Base-by-base conservation (phyloP, 2,329 filamentous ascomycete species). In the Rhinocladiella similis region DNA sequence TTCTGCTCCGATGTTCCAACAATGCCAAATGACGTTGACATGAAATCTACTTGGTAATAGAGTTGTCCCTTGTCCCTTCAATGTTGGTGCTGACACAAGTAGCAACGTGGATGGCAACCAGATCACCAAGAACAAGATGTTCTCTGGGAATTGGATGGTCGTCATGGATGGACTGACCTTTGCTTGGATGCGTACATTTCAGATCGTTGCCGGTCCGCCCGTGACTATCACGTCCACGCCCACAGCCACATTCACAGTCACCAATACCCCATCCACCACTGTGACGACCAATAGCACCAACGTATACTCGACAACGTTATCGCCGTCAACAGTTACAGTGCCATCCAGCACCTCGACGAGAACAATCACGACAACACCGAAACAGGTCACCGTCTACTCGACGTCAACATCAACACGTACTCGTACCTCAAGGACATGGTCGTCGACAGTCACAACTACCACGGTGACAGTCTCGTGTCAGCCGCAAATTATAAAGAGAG, bases 161-260 rank as follows among this genome's bases (percentile, higher is more conserved):
- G 50, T 63, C 47, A 60, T 65, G 38, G 59, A 63, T 38, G 63
- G 63, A 14, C 42, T 63, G 53, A 61, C 59, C 2, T 64, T 65
- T 29, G 63, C 63, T 12, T 65, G 56, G 54, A 53, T 54, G 57
- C 53, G 63, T 36, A 50, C 49, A 12, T 63, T 65, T 46, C 50
- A 48, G 6, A 52, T 64, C 42, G 61, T 59, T 45, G 62, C 61
- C 4, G 62, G 53, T 20, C 60, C 61, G n/a, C 62, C 57, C 5
- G 60, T 54, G n/a, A 53, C 52, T 12, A 47, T 63, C 13, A 60
- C 54, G 1, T 35, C 47, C 12, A 62, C 59, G 45, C 54, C 61
- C 9, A 63, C 57, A 9, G 56, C 56, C n/a, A 62, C 54, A 20
- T 59, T 56, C 46, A 59, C 61, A 19, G 51, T 59, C 48, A 59